Conservation (phyloP, 345 rosid genomes). For the Sapria himalayana region DNA sequence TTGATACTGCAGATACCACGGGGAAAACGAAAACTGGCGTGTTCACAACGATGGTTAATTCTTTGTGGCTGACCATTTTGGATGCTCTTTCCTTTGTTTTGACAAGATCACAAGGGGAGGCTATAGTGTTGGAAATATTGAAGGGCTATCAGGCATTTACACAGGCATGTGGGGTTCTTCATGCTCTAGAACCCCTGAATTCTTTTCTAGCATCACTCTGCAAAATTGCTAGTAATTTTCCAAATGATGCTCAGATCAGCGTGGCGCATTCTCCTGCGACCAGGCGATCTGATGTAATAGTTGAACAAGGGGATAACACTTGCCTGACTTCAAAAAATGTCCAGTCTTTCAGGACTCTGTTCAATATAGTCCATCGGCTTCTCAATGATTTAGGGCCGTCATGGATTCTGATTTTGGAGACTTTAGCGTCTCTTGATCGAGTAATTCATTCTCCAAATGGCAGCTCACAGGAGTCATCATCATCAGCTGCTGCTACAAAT, state of each 20-base stretch:
- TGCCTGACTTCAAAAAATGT: conserved; percentile 91
- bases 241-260: conserved; percentile 56
- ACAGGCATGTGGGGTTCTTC: conserved; percentile 98
- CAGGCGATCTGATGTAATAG: conserved; percentile 47
- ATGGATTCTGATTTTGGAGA: conserved; percentile 97
- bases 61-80: conserved; percentile 89
- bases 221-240: conserved; percentile 76
- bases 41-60: conserved; percentile 82
- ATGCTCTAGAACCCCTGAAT: conserved; percentile 85
- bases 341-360: conserved; percentile 96
- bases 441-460: conserved; percentile 95
- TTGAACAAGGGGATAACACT: conserved; percentile 56
- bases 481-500: conserved; percentile 53
- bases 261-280: conserved; percentile 53
- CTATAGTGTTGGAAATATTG: conserved; percentile 82
- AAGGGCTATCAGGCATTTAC: conserved; percentile 97
- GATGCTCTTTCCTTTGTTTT: conserved; percentile 87
- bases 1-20: conserved; percentile 34
- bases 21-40: conserved; percentile 64
- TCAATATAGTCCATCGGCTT: conserved; percentile 82
- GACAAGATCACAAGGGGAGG: conserved; percentile 98
- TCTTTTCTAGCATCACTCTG: conserved; percentile 91
- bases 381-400: conserved; percentile 96
- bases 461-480: conserved; percentile 90
- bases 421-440: conserved; percentile 77